Evolutionary conservation across 106 monocot species (phyloP).

Genomic region (Phalaenopsis equestris): DNA sequence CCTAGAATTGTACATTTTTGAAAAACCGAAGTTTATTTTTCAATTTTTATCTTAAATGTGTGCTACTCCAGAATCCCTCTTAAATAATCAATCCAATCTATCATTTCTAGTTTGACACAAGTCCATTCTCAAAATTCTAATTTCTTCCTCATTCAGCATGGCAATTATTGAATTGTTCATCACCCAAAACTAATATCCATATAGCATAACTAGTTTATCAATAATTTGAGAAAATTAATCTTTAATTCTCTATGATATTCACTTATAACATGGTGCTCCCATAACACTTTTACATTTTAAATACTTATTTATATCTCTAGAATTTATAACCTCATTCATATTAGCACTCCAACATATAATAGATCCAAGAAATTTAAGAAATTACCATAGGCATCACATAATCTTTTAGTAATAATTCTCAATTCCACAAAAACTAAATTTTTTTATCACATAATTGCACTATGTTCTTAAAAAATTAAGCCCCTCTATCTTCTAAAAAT

Average conservation of each 20-base stretch:
- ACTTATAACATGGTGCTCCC: not conserved
- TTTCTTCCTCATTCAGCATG: no score
- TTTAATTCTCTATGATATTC: not conserved
- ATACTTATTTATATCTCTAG: not conserved
- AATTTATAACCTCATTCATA: not conserved
- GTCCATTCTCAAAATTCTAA: no score
- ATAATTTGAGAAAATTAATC: not conserved
- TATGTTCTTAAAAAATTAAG: not conserved
- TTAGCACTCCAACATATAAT: not conserved
- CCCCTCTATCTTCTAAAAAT: not conserved
- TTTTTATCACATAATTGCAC: not conserved
- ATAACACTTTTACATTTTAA: not conserved
- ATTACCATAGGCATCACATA: not conserved
- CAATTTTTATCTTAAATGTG: not conserved
- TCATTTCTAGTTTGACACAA: no score
- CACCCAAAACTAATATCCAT: no score
- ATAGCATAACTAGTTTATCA: no score
- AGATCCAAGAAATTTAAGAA: not conserved
- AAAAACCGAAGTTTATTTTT: not conserved
- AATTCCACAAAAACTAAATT: not conserved
- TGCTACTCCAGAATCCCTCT: no score
- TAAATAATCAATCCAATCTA: no score
- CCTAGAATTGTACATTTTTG: no score
- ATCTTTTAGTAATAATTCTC: not conserved
- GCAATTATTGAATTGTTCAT: no score